Base-by-base conservation (phyloP, 2,329 filamentous ascomycete species). In the Aspergillus cejpii region DNA sequence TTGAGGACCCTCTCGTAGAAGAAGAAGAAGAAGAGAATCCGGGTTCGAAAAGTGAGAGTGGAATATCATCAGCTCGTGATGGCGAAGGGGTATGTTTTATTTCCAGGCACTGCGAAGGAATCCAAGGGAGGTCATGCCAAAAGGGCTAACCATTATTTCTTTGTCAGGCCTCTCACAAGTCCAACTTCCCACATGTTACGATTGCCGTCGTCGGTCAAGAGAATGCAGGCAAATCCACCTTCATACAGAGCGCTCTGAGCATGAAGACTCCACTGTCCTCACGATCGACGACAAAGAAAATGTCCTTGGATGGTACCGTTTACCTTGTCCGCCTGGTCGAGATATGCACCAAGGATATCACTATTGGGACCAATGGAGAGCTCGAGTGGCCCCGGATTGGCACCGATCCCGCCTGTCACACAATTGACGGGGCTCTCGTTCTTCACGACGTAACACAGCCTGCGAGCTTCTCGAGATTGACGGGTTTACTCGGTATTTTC, bases 381-480 rank as follows among this genome's bases (percentile, higher is more conserved):
- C 60, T 73, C 37, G 51, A 60, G 39, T 74, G 78, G 78, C 79
- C 79, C 29, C 68, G 71, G 26, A 68, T 66, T 17, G 63, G 75
- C 33, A 71, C 84, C 60, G 85, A 87, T 48, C 75, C 82, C 51
- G 78, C 83, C 49, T 75, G 87, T 48, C 87, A 88, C 39, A 78
- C 76, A 31, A 78, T 95, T 59, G 87, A 97, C 59, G 91, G 86
- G 15, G 88, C 86, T 37, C 71, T 96, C 56, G 79, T 91, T 47
- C 72, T 97, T 39, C 95, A 95, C 74, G 87, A 96, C 75, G 85
- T 94, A 36, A 86, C 82, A 66, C 84, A 86, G 63, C 77, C 80
- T 55, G 80, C 83, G 48, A 91, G 83, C 62, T 80, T 94, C 56
- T 76, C 77, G 47, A 80, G 85, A 48, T 74, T 95, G 43, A 83